Evolutionary conservation across 2,329 filamentous ascomycete genomes (phyloP), one percentile per base, ranked within the genome.

Genomic region (Metarhizium anisopliae): DNA sequence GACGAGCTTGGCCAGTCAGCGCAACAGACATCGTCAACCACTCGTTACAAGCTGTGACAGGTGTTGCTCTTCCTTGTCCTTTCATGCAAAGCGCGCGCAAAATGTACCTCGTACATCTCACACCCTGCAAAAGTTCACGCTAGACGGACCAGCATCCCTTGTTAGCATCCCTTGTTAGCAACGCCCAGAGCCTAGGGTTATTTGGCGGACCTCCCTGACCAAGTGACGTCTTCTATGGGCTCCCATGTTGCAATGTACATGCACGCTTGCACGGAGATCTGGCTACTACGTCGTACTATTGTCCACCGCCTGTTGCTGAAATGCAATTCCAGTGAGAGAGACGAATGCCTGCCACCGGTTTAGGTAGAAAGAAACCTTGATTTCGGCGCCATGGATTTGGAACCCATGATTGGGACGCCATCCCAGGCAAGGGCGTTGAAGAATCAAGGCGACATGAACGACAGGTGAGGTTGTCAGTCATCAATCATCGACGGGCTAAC

Each of bases 101-200:
- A 35, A 47, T 8, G 53, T 55, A 35, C 36, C 36, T 43, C 36
- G 30, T 20, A 51, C 51, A 47, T 43, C 38, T 16, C 38, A 43
- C 50, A 36, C 56, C 58, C 56, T 55, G 58, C 56, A 58, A 59
- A 54, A 58, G 52, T 55, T 58, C 50, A 38, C 54, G 52, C 58
- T 56, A 59, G 47, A 50, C 18, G 38, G 32, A 50, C 55, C 29
- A 49, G 49, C 13, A 55, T 50, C 53, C 45, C 32, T 49, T 50
- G 36, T 32, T 42, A 20, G 20, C 20, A 20, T 20, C 20, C 20
- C 55, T 49, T 50, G 36, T 32, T 42, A 20, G 43, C 51, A 16
- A 25, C 25, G 54, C 32, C 42, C 55, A 30, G n/a, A n/a, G 35
- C 30, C 47, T 49, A 49, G 52, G 51, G 50, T 52, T 51, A 43